Evolutionary conservation across 2,329 filamentous ascomycete genomes (phyloP).

Genomic region (Gnomoniopsis smithogilvyi): DNA sequence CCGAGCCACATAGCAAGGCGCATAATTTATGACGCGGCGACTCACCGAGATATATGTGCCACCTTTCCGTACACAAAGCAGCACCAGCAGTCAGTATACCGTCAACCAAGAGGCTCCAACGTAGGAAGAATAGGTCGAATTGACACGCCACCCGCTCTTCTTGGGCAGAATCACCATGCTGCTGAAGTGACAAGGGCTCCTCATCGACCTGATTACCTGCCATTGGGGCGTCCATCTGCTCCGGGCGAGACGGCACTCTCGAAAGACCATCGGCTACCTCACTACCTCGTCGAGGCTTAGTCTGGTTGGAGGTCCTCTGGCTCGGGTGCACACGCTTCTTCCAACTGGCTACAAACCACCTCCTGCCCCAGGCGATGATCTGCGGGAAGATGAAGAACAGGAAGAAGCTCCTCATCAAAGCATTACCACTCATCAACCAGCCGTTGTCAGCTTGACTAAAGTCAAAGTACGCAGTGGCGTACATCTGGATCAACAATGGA

Average conservation of each 20-base stretch:
- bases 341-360: conserved; percentile 34
- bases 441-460: conserved; percentile 50
- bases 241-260: conserved; percentile 34
- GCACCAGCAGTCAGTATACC: conserved; percentile 61
- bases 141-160: conserved; percentile 45
- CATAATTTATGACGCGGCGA: background rate
- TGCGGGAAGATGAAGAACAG: conserved; percentile 47
- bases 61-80: conserved; percentile 58
- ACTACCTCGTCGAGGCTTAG: background rate
- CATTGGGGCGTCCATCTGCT: conserved; percentile 38
- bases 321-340: conserved; percentile 33
- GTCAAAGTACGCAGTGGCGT: conserved; percentile 48
- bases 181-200: conserved; percentile 42
- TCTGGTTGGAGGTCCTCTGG: conserved; percentile 22
- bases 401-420: conserved; percentile 48
- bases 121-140: conserved; percentile 67
- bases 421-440: conserved; percentile 50
- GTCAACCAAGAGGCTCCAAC: conserved; percentile 64
- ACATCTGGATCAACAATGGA: conserved; percentile 56
- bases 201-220: conserved; percentile 26
- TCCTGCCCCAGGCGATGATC: conserved; percentile 45
- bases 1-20: too few relatives aligned
- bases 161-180: conserved; percentile 24
- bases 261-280: conserved; percentile 5
- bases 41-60: conserved; percentile 65